Evolutionary conservation across 306 rosid species (phyloP), one percentile per base, ranked within the genome.

Genomic region (Cotoneaster glaucophyllus): DNA sequence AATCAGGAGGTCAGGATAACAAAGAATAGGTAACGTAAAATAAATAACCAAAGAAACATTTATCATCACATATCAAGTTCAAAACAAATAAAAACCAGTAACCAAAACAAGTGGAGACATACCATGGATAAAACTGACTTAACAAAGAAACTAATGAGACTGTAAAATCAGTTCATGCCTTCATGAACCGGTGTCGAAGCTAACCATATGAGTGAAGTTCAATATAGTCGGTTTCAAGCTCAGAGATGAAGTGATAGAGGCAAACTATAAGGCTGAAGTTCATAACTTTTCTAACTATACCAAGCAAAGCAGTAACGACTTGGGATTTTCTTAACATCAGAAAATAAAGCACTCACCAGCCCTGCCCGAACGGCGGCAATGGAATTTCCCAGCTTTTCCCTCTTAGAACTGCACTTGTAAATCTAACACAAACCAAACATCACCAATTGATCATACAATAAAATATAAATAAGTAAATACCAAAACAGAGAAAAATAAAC

Each of bases 351-450:
- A 88, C 98, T 90, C 78, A 92, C 98, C 98, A 94, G 21, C 98
- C 98, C 89, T 88, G 88, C 68, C 98, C 98, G 78, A 92, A 92
- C 66, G 98, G 98, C 2, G 98, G 98, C 88, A 94, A 85, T 1
- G 98, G 97, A 77, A 94, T 57, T 87, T 88, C 96, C 98, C 97
- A 94, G 69, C 73, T 86, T 87, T 88, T 85, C 78, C 95, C 95
- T 24, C 98, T 85, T 82, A 94, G 80, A 67, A 94, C 91, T 64
- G 98, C 98, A 56, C 97, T 88, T 0, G 97, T 92, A 83, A 92
- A 94, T 81, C 98, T 94, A 78, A 70, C 80, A 70, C 75, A 83
- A 37, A 26, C 65, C 25, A 70, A 87, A 64, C 64, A 76, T 77
- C 64, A 79, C 4, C 3, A 6, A 70, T 19, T 19, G 6, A 50